Conservation (phyloP, 2,329 filamentous ascomycete genomes). For the Fusarium nisikadoi region DNA sequence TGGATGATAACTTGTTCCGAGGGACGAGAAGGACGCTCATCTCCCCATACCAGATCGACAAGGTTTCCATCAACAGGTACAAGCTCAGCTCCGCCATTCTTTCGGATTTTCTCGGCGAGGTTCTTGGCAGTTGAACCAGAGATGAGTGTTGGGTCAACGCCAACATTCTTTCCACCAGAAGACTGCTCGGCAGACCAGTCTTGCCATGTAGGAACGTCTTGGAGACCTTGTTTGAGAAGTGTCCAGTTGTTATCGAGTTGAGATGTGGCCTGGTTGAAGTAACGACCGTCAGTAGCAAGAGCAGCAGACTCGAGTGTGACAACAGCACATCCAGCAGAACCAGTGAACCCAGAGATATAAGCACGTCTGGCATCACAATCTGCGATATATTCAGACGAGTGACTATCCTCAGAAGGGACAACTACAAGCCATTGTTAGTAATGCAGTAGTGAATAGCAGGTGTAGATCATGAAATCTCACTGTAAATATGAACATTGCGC, state of each 20-base stretch:
- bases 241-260: constrained; percentile 93
- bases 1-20: constrained; percentile 80
- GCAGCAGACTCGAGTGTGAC: constrained; percentile 88
- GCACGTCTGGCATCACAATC: constrained; percentile 91
- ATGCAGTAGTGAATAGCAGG: background rate
- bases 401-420: constrained; percentile 95
- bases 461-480: constrained; percentile 62
- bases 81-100: constrained; percentile 82
- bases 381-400: constrained; percentile 98
- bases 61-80: constrained; percentile 83
- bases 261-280: constrained; percentile 95
- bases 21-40: constrained; percentile 77
- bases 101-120: constrained; percentile 86
- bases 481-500: constrained; percentile 89
- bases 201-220: constrained; percentile 96
- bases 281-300: constrained; percentile 92
- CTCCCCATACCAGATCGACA: constrained; percentile 89
- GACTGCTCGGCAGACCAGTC: constrained; percentile 93
- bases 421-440: constrained; percentile 64
- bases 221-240: constrained; percentile 90
- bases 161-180: constrained; percentile 87
- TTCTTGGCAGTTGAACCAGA: constrained; percentile 73
- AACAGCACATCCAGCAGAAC: constrained; percentile 92
- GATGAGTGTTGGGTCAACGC: constrained; percentile 89
- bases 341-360: constrained; percentile 93